Evolutionary conservation across 1,284 basidiomycete genomes (phyloP), one percentile per base, ranked within the genome.

Genomic region (Termitomyces sp.): DNA sequence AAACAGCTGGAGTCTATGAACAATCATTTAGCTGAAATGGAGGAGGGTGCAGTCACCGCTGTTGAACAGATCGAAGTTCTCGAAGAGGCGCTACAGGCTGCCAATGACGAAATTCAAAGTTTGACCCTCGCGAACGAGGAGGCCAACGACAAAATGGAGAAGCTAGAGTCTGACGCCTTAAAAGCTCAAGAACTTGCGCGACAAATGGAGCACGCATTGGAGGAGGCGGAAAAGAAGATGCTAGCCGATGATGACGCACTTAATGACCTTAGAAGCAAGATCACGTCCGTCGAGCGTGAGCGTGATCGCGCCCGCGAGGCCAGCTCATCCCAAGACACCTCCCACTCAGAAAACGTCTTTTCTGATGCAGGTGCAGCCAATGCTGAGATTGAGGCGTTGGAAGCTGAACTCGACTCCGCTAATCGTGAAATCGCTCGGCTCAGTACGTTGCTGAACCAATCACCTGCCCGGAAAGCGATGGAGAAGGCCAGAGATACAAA

Each of bases 381-480:
- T 37, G 72, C 74, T 21, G 82, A 85, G 38, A 71, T 76, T 14
- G 83, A 86, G 53, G 77, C 75, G 0, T 72, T 95, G 39, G 89
- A 94, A 65, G 75, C 77, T 5, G 88, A 93, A 57, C 77, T 95
- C 21, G 87, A 91, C 56, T 79, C 83, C 1, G 92, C 93, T 0
- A 79, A 91, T 64, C 81, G 76, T 61, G 91, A 94, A 66, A 88
- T 93, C 53, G 88, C 85, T 0, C 78, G 83, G 16, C 72, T 96
- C 42, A 82, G 80, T 46, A 76, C 81, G 0, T 67, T 88, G 44
- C 72, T 93, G 21, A 77, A 74, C 37, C 85, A 88, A 59, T 88
- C 86, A 11, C 86, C 87, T n/a, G 83, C 83, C 40, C 77, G 87
- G 5, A 83, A 81, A 59, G 84, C 86, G 0, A 80, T 90, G 55